Evolutionary conservation across 495 filamentous ascomycete genomes (phyloP).

Genomic region (Penicillium malachiteum): DNA sequence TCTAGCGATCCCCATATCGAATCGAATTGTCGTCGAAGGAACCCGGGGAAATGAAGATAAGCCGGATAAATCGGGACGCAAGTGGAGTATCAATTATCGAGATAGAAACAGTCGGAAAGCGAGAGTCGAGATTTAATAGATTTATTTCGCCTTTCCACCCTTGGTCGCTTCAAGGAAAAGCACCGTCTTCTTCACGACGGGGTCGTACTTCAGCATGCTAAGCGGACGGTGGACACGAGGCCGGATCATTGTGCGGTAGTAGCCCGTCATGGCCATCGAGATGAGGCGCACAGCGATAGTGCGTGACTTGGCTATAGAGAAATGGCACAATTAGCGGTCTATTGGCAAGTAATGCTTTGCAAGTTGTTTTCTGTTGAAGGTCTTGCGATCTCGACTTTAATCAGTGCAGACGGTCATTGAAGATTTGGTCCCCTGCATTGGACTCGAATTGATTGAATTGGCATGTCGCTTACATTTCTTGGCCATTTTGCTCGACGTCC

Average conservation of each 20-base stretch:
- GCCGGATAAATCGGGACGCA: background rate
- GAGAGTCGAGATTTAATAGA: background rate
- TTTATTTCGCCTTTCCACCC: slow-evolving; percentile 46
- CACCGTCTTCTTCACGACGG: slow-evolving; percentile 92
- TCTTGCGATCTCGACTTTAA: background rate
- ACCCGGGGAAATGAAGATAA: no score
- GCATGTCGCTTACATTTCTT: slow-evolving; percentile 27
- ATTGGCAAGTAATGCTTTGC: background rate
- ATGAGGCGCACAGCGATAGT: slow-evolving; percentile 89
- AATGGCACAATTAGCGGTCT: slow-evolving; percentile 8
- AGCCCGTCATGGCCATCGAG: slow-evolving; percentile 98
- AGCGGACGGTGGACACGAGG: slow-evolving; percentile 78
- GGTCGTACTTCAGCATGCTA: slow-evolving; percentile 99
- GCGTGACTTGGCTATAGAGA: slow-evolving; percentile 76
- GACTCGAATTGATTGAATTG: background rate
- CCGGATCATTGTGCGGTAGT: slow-evolving; percentile 84
- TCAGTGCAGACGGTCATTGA: background rate
- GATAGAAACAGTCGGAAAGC: background rate
- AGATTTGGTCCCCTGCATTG: background rate
- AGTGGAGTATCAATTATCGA: background rate
- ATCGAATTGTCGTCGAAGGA: no score
- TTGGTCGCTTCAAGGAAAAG: slow-evolving; percentile 90
- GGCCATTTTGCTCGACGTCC: slow-evolving; percentile 31
- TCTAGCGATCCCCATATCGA: no score
- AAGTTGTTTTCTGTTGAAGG: slow-evolving; percentile 1